Evolutionary conservation across 2,329 filamentous ascomycete species (phyloP).

Genomic region (Diplodia intermedia): DNA sequence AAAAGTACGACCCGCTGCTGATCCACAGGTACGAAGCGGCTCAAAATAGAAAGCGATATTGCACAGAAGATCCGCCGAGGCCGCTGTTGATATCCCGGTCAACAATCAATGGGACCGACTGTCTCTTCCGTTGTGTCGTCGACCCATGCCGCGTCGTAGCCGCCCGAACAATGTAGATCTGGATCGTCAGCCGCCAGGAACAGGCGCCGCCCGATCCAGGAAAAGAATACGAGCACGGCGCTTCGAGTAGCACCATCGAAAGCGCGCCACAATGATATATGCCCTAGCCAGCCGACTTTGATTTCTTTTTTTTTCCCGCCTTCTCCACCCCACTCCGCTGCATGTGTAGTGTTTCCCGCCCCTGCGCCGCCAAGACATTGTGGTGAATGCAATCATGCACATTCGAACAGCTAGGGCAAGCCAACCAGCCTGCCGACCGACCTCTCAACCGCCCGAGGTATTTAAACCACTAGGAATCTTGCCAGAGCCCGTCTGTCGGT

Average conservation of each 20-base stretch:
- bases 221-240: conserved; percentile 21
- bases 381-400: neutral
- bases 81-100: neutral
- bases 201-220: neutral
- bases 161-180: conserved; percentile 5
- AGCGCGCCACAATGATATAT: neutral
- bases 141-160: conserved; percentile 2
- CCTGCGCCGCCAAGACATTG: neutral
- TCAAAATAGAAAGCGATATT: neutral
- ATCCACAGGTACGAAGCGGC: neutral
- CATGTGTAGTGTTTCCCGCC: neutral
- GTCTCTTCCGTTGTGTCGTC: neutral
- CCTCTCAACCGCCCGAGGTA: neutral
- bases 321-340: neutral
- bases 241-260: conserved; percentile 8
- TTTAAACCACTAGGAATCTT: neutral
- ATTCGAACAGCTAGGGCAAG: neutral
- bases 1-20: neutral
- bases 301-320: neutral
- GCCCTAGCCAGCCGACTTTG: neutral
- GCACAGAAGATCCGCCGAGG: neutral
- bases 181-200: conserved; percentile 15
- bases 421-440: neutral
- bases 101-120: neutral
- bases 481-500: neutral